phyloP scores from a whole-genome alignment of 75 land plant species.

The Sequoia sempervirens region DNA sequence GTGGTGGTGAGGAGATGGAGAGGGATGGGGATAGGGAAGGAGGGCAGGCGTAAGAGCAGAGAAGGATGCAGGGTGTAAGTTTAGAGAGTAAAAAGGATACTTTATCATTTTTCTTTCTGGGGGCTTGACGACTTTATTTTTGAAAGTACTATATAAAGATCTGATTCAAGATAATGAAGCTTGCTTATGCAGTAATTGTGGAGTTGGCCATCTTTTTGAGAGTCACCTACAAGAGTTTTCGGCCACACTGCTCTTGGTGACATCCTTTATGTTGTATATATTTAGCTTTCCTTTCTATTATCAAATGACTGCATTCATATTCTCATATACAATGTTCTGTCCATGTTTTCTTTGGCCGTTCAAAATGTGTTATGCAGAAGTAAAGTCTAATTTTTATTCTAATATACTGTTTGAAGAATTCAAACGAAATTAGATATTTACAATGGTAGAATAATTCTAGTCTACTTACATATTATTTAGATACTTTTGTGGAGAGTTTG shows the following conservation, averaged over 20 bases:
- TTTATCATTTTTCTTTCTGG: background rate
- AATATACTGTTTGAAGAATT: background rate
- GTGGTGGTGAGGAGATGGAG: too few species aligned
- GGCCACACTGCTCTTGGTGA: background rate
- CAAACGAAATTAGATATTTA: background rate
- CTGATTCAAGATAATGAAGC: background rate
- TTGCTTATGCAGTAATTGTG: background rate
- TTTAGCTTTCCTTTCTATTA: background rate
- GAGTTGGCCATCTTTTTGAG: background rate
- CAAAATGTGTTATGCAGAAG: background rate
- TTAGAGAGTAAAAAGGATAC: background rate
- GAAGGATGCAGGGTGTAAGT: background rate
- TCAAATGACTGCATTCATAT: background rate
- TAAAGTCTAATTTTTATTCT: background rate
- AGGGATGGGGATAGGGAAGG: too few species aligned
- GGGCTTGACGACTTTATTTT: background rate
- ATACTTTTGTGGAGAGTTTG: background rate
- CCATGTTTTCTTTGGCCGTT: background rate
- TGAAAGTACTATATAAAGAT: background rate
- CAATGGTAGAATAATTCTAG: background rate
- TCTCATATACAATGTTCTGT: background rate
- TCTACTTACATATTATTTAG: background rate
- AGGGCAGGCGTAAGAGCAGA: too few species aligned
- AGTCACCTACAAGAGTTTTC: background rate
- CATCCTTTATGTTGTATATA: background rate